These are phyloP conservation scores for Trichoderma reesei DNA, from an alignment of 495 filamentous ascomycete genomes.

Conservation along the genomic window DNA sequence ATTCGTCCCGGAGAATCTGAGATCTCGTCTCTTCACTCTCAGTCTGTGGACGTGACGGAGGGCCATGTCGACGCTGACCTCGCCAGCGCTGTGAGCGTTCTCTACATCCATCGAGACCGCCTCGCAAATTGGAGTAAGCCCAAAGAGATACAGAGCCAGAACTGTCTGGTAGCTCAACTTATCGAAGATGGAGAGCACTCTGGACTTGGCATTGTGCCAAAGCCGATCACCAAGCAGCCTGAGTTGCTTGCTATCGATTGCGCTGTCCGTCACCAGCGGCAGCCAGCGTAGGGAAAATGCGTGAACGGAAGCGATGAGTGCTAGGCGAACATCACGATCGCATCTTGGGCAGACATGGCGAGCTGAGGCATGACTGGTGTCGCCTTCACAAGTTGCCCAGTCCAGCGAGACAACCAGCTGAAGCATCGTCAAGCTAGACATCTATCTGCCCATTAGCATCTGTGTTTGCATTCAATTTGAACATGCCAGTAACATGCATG, in stretches of 20 bases:
- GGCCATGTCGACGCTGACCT: neutral
- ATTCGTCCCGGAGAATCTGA: neutral
- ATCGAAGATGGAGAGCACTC: neutral
- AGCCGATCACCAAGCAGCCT: neutral
- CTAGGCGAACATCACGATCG: neutral
- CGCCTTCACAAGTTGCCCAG: neutral
- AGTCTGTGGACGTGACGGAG: neutral
- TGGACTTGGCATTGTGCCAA: neutral
- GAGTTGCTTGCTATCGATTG: neutral
- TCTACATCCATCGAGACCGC: neutral
- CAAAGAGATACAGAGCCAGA: neutral
- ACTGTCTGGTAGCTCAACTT: neutral
- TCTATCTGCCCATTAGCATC: neutral
- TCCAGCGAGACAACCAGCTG: neutral
- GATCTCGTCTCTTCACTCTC: neutral
- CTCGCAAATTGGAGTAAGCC: neutral
- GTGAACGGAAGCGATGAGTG: neutral
- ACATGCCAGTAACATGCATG: neutral
- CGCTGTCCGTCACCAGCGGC: neutral
- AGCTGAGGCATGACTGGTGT: neutral
- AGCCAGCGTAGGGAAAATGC: neutral
- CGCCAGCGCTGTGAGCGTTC: neutral
- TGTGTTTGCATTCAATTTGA: neutral
- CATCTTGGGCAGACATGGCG: neutral
- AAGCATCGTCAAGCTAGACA: neutral